A percentile compares a stretch with the other conserved stretches of the same genome.
Evolutionary conservation across 306 rosid species (phyloP).

Genomic region (Luffa acutangula): DNA sequence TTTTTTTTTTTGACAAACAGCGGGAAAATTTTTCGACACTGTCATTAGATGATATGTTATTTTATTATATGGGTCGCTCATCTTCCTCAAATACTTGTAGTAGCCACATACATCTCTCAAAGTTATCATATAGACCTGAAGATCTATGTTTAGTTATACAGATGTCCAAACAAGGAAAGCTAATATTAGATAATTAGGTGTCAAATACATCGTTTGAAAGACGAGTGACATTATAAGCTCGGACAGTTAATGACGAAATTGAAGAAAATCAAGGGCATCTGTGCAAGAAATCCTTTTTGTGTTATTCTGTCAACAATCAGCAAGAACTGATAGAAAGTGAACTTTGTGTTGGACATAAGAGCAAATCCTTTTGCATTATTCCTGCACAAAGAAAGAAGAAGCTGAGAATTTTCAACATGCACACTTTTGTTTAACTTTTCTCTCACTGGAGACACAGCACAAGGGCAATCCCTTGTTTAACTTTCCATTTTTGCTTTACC

Average conservation of each 20-base stretch:
- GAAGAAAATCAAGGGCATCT: background rate
- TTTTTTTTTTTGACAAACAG: too few species aligned
- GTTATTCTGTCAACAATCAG: background rate
- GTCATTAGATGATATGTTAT: too few species aligned
- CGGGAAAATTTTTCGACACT: too few species aligned
- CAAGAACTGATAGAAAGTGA: background rate
- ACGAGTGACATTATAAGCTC: background rate
- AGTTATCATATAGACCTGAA: background rate
- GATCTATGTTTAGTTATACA: background rate
- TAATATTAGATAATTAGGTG: background rate
- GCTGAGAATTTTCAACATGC: background rate
- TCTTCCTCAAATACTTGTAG: too few species aligned
- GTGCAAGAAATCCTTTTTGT: background rate
- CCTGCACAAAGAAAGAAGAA: background rate
- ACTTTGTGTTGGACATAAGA: background rate
- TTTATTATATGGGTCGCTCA: too few species aligned
- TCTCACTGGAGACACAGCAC: slow-evolving; percentile 23
- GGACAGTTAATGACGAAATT: background rate
- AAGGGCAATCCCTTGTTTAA: too few species aligned
- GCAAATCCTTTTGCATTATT: background rate
- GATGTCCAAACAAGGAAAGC: background rate
- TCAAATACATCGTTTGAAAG: background rate
- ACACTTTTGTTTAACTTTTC: slow-evolving; percentile 33
- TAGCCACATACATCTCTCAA: too few species aligned
- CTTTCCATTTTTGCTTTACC: background rate